Percentiles rank a stretch among this genome's conserved stretches.
These are phyloP conservation scores for Gentiana straminea DNA, from an alignment of 257 asterid genomes.

Conservation along the genomic window DNA sequence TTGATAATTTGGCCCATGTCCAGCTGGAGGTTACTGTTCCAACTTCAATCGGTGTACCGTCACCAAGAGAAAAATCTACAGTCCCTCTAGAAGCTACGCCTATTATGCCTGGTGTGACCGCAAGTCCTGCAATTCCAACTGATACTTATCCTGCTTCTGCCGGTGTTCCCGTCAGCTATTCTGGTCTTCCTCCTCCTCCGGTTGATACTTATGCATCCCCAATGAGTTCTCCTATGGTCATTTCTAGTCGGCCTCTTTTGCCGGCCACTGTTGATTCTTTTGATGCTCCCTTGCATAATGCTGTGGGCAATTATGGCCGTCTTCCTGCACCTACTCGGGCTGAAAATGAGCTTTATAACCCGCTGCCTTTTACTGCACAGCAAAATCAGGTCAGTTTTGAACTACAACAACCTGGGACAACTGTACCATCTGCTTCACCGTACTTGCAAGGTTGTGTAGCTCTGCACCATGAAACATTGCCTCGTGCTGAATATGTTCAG, in stretches of 20 bases:
- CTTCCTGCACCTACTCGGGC: conserved; percentile 19
- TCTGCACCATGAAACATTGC: conserved; percentile 43
- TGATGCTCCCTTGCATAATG: conserved; percentile 29
- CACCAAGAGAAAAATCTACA: conserved; percentile 33
- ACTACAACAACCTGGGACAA: conserved; percentile 29
- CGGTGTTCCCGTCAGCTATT: conserved; percentile 28
- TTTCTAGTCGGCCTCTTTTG: not conserved
- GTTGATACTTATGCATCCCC: conserved; percentile 31
- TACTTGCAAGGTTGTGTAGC: conserved; percentile 44
- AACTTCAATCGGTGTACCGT: conserved; percentile 34
- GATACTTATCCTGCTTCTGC: conserved; percentile 37
- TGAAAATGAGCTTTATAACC: conserved; percentile 45
- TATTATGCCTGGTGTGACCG: conserved; percentile 27
- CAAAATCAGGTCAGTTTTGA: conserved; percentile 29
- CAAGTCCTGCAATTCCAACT: conserved; percentile 19
- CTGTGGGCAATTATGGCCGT: conserved; percentile 30
- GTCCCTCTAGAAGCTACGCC: conserved; percentile 33
- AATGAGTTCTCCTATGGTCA: no score
- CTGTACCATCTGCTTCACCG: conserved; percentile 42
- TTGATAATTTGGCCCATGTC: conserved; percentile 34
- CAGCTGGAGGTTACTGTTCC: conserved; percentile 39
- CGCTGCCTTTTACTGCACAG: conserved; percentile 30
- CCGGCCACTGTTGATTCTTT: conserved; percentile 19
- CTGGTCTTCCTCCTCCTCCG: conserved; percentile 25
- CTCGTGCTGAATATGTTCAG: conserved; percentile 44